Conservation (phyloP, 2,329 filamentous ascomycete species). For the Paecilomyces dactylethromorphus region DNA sequence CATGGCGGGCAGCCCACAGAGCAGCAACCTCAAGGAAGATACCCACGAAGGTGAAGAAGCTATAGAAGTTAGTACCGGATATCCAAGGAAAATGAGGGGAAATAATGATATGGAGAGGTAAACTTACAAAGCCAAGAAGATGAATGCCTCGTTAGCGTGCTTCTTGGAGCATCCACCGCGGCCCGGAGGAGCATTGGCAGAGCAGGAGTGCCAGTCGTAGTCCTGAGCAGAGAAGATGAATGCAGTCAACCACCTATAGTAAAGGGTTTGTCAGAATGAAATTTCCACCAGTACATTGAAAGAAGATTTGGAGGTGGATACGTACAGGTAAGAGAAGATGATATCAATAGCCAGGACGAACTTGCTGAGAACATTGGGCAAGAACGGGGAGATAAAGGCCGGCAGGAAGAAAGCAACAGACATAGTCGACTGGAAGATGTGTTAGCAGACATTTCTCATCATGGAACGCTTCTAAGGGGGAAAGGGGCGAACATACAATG, state of each 20-base stretch:
- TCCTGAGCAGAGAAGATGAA: conserved; percentile 44
- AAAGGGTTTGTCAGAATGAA: neutral
- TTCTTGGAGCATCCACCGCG: conserved; percentile 28
- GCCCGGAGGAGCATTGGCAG: conserved; percentile 22
- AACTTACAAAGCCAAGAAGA: conserved; percentile 41
- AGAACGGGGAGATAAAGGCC: conserved; percentile 35
- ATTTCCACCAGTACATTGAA: conserved; percentile 1
- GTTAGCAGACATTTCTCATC: neutral
- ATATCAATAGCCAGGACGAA: conserved; percentile 35
- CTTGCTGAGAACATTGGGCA: conserved; percentile 27
- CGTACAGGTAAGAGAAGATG: conserved; percentile 41
- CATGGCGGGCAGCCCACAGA: conserved; percentile 26
- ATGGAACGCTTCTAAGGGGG: neutral
- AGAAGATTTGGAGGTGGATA: neutral
- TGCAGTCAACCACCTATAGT: conserved; percentile 38
- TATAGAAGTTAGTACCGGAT: conserved; percentile 6
- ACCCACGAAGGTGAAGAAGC: conserved; percentile 36
- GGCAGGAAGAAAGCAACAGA: conserved; percentile 38
- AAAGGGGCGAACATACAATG: conserved; percentile 25
- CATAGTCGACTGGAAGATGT: conserved; percentile 17
- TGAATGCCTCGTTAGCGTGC: conserved; percentile 37
- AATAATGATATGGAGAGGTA: neutral
- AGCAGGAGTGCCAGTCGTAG: conserved; percentile 31
- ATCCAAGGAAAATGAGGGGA: too few species aligned
- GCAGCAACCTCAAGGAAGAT: conserved; percentile 30